These are phyloP conservation scores for Cymbopogon flexuosus DNA, from an alignment of 202 grass and related monocot genomes.

Conservation along the genomic window DNA sequence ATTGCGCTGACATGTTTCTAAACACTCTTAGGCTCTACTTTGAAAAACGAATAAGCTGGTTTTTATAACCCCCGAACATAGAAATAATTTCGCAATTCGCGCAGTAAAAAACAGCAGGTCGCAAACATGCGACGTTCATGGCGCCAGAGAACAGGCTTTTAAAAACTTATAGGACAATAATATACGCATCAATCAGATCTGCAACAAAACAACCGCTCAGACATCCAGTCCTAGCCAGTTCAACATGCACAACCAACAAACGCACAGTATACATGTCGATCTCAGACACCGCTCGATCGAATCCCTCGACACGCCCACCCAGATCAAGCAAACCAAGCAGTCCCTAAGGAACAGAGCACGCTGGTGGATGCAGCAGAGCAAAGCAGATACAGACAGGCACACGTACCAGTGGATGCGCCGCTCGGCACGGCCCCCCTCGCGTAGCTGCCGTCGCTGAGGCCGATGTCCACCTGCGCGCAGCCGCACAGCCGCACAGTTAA, in stretches of 20 bases:
- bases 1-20: background rate
- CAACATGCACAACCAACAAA: background rate
- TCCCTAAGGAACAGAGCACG: background rate
- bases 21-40: background rate
- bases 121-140: background rate
- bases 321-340: background rate
- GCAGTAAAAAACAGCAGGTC: background rate
- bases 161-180: background rate
- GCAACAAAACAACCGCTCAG: background rate
- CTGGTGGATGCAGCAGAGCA: too few species aligned
- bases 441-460: constrained; percentile 54
- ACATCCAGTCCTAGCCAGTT: background rate
- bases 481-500: background rate
- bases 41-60: background rate
- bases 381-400: background rate
- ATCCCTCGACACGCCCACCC: background rate
- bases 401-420: constrained; percentile 84
- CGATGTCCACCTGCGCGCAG: constrained; percentile 51
- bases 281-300: background rate
- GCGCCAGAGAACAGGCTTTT: background rate
- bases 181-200: background rate
- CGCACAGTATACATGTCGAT: background rate
- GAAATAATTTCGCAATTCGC: background rate
- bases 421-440: constrained; percentile 79
- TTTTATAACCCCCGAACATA: background rate